Percentiles rank a stretch among this genome's conserved stretches.
These are phyloP conservation scores for Carex cristatella DNA, from an alignment of 176 grass and related monocot species.

Conservation along the genomic window DNA sequence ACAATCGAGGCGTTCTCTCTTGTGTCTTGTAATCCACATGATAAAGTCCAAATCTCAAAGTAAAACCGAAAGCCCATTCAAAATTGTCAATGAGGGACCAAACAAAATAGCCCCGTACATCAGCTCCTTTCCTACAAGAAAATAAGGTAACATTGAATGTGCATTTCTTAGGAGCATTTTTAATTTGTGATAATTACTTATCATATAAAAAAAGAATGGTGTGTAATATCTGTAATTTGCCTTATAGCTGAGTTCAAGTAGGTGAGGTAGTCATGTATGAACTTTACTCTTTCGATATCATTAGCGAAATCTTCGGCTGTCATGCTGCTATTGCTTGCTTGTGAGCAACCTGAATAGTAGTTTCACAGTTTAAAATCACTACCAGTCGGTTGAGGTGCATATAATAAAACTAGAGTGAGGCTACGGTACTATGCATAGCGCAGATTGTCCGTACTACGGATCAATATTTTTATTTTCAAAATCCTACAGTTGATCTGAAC, in stretches of 20 bases:
- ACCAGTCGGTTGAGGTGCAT: not conserved
- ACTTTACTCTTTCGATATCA: slow-evolving; percentile 38
- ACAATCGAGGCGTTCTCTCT: slow-evolving; percentile 40
- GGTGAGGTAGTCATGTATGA: slow-evolving; percentile 40
- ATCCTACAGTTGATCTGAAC: no score
- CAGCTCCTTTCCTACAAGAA: slow-evolving; percentile 50
- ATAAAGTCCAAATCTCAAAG: slow-evolving; percentile 40
- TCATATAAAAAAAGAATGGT: not conserved
- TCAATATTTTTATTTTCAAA: no score
- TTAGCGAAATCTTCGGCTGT: slow-evolving; percentile 29
- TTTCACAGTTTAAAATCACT: not conserved
- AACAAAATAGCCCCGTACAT: slow-evolving; percentile 60
- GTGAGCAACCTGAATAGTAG: slow-evolving; percentile 41
- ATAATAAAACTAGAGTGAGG: not conserved
- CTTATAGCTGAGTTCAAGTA: slow-evolving; percentile 48
- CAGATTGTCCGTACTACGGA: no score
- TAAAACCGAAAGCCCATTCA: slow-evolving; percentile 42
- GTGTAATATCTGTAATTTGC: slow-evolving; percentile 11
- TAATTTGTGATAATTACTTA: not conserved
- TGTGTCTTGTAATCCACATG: slow-evolving; percentile 48
- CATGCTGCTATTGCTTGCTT: slow-evolving; percentile 37
- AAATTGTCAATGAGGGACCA: slow-evolving; percentile 67
- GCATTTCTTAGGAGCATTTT: not conserved
- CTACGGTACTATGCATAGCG: no score
- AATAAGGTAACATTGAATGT: not conserved